Conservation (phyloP, 805 yeast genomes). For the Wickerhamiella azyma region DNA sequence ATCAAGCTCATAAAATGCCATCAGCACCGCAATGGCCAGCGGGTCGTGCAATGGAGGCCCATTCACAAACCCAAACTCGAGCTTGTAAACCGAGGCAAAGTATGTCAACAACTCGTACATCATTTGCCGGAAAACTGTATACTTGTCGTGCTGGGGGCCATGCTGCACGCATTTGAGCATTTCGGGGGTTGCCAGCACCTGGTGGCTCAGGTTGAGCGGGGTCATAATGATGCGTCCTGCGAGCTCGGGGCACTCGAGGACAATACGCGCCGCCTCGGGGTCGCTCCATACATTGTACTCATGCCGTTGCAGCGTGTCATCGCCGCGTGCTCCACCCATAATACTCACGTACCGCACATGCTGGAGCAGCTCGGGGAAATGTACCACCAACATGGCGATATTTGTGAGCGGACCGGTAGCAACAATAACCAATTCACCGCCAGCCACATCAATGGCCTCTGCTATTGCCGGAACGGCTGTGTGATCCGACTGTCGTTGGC, state of each 20-base stretch:
- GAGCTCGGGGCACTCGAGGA: conserved; percentile 37
- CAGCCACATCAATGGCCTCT: conserved; percentile 31
- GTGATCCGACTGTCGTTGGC: conserved; percentile 23
- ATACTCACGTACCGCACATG: conserved; percentile 43
- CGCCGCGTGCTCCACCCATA: conserved; percentile 59
- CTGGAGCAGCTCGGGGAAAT: conserved; percentile 39
- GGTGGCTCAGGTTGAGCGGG: conserved; percentile 61
- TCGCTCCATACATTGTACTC: conserved; percentile 71
- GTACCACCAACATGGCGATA: conserved; percentile 40
- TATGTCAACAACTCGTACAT: conserved; percentile 40
- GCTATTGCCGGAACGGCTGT: conserved; percentile 32
- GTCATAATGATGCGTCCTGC: conserved; percentile 39
- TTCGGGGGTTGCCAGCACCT: conserved; percentile 38
- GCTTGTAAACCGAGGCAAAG: conserved; percentile 35
- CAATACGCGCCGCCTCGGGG: conserved; percentile 54
- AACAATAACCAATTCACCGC: conserved; percentile 42
- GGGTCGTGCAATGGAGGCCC: conserved; percentile 83
- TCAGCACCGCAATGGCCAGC: conserved; percentile 46
- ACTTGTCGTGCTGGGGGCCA: conserved; percentile 22
- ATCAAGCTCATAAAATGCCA: conserved; percentile 30
- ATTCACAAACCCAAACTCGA: conserved; percentile 29
- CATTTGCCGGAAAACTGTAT: conserved; percentile 37
- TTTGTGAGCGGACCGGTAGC: conserved; percentile 75
- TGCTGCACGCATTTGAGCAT: conserved; percentile 31
- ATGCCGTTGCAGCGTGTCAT: conserved; percentile 32